Evolutionary conservation across 2,329 filamentous ascomycete genomes (phyloP), one percentile per base, ranked within the genome.

Genomic region (Epichloe glyceriae): DNA sequence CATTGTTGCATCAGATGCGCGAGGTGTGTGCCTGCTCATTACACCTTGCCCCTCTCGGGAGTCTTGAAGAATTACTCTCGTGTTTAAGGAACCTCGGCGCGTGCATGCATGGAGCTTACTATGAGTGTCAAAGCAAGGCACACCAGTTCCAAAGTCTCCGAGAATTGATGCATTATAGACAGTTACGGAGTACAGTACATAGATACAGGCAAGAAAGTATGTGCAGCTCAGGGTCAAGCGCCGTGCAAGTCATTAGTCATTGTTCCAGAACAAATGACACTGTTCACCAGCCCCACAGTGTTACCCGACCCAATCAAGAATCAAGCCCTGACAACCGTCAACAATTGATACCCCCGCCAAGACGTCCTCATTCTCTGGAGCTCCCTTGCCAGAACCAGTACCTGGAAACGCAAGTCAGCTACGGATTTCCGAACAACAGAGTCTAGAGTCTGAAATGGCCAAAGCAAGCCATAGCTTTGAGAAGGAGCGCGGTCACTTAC

Each of bases 401-500:
- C 52, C 67, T 69, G 46, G 12, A 33, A 45, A 4, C 14, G 5
- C 14, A 39, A n/a, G 44, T 53, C 44, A 50, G 47, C 15, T 37
- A 48, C 33, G 7, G 3, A 33, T 14, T 19, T 34, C 35, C 34
- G 6, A 35, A 20, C 38, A 8, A 26, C 26, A 17, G 20, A 30
- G 5, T 41, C 30, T 11, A 30, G 3, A 30, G 30, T 30, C 30
- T 30, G 8, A 30, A 30, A 3, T 30, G 26, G 1, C 7, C 30
- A 30, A 30, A 30, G 30, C 30, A 30, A 30, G 12, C 12, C 40
- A 12, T 22, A 14, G 20, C 12, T n/a, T 42, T 19, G 6, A 22
- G 19, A 7, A 42, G 19, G 12, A 26, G 22, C 33, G 6, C 30
- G 14, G 75, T 84, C 34, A 39, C 83, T 78, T 87, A 96, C 76